These are phyloP conservation scores for Ascodesmis nigricans DNA, from an alignment of 495 filamentous ascomycete species.

Conservation along the genomic window DNA sequence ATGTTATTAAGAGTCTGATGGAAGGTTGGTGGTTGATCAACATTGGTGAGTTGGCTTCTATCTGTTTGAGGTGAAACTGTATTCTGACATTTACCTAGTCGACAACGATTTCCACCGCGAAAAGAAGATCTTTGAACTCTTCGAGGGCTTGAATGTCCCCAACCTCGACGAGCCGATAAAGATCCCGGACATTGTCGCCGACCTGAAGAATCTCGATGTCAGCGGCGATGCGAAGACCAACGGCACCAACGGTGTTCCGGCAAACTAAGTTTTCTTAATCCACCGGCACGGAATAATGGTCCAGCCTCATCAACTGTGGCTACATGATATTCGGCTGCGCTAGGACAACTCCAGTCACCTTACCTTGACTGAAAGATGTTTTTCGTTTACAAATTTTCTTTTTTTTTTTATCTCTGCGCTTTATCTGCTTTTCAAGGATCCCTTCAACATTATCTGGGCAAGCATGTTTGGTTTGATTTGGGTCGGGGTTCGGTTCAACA, in stretches of 20 bases:
- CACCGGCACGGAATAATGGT: too few relatives aligned
- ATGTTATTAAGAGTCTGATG: constrained; percentile 63
- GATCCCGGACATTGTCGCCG: constrained; percentile 1
- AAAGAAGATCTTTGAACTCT: constrained; percentile 57
- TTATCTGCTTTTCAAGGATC: too few relatives aligned
- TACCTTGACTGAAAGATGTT: too few relatives aligned
- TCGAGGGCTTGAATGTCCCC: constrained; percentile 52
- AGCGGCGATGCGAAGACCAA: constrained; percentile 7
- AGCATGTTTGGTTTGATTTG: too few relatives aligned
- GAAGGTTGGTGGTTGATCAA: constrained; percentile 84
- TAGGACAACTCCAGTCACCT: too few relatives aligned
- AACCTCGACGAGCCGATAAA: constrained; percentile 34
- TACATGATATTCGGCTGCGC: too few relatives aligned
- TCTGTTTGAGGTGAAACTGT: background rate
- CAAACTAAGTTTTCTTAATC: too few relatives aligned
- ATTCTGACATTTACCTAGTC: constrained; percentile 33
- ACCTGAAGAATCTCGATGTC: constrained; percentile 3
- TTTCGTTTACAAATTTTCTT: too few relatives aligned
- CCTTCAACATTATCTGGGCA: too few relatives aligned
- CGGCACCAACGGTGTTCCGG: constrained; percentile 1
- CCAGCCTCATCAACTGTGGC: too few relatives aligned
- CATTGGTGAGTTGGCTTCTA: constrained; percentile 45
- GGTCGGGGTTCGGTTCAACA: too few relatives aligned
- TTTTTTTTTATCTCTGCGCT: too few relatives aligned
- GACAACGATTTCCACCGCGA: constrained; percentile 86